Evolutionary conservation across 768 basidiomycete genomes (phyloP).

Genomic region (Lactarius indigo): DNA sequence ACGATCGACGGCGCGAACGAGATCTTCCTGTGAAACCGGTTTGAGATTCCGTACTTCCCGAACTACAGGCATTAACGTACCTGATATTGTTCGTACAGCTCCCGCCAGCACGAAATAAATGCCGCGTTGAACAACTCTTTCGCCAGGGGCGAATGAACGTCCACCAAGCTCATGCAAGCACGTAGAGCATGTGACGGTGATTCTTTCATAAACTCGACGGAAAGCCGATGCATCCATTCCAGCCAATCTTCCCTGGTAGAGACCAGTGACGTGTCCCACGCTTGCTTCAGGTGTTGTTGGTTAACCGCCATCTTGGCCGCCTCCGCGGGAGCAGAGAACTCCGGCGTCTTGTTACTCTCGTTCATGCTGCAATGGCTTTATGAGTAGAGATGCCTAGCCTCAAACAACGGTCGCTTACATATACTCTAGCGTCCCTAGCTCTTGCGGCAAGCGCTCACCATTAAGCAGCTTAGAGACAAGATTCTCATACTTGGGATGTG

Average conservation of each 20-base stretch:
- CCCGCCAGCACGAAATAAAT: conserved; percentile 96
- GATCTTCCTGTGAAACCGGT: conserved; percentile 66
- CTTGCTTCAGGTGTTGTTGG: conserved; percentile 94
- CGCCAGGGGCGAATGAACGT: conserved; percentile 85
- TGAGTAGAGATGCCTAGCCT: neutral
- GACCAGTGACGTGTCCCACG: conserved; percentile 86
- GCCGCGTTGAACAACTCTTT: conserved; percentile 97
- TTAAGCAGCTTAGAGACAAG: conserved; percentile 86
- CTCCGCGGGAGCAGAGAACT: conserved; percentile 76
- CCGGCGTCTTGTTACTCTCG: conserved; percentile 60
- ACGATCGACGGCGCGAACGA: conserved; percentile 83
- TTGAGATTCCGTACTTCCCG: neutral
- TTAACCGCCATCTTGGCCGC: conserved; percentile 89
- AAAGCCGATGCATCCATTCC: conserved; percentile 91
- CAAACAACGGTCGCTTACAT: conserved; percentile 42
- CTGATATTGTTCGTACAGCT: conserved; percentile 95
- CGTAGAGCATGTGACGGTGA: conserved; percentile 97
- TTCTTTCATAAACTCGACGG: conserved; percentile 96
- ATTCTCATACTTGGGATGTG: conserved; percentile 81
- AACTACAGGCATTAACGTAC: conserved; percentile 39
- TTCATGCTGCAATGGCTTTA: conserved; percentile 38
- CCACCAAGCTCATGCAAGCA: conserved; percentile 91
- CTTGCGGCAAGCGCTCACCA: conserved; percentile 88
- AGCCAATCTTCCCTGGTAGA: conserved; percentile 84
- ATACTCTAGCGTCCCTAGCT: conserved; percentile 66